Evolutionary conservation across 305 asterid species (phyloP), one percentile per base, ranked within the genome.

Genomic region (Rubia occidens): DNA sequence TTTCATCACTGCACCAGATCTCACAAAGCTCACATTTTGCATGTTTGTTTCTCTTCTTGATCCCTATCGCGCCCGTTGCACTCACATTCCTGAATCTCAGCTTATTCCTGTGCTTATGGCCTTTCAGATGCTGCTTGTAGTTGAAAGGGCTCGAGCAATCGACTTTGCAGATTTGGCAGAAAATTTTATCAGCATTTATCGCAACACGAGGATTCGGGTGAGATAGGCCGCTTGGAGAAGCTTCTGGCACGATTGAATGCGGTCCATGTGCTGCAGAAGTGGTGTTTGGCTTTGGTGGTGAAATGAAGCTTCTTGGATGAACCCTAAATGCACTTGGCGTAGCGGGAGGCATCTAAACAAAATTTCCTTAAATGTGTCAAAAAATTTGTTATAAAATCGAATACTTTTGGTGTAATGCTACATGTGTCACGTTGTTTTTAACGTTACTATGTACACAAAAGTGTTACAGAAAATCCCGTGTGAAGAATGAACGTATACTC

Each of bases 51-150:
- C 24, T 29, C 32, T 51, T 24, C 43, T 54, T 35, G 4, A 40
- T 47, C 45, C 54, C 70, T 24, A 26, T 11, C 20, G 47, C 14
- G 8, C 21, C 64, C 2, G 37, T 21, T 17, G 29, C 17, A 20
- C 2, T 56, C 58, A 66, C 45, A 56, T 67, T 64, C 67, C n/a
- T 37, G 54, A 53, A 72, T 71, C 62, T 65, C 75, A 78, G 32
- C 75, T 77, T 85, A 6, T 79, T 80, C 79, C 72, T 80, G 86
- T 85, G 90, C 62, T 74, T 74, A 3, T 83, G 81, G 54, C 90
- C 88, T 10, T 43, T 62, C 21, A 85, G 14, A 68, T 83, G 93
- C 32, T 76, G 84, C 56, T 68, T 55, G 72, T 77, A 75, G 5
- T 71, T 72, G 45, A 45, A 60, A 10, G 24, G 21, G 47, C 86